Evolutionary conservation across 768 basidiomycete genomes (phyloP).

Genomic region (Psilocybe subaeruginosa): DNA sequence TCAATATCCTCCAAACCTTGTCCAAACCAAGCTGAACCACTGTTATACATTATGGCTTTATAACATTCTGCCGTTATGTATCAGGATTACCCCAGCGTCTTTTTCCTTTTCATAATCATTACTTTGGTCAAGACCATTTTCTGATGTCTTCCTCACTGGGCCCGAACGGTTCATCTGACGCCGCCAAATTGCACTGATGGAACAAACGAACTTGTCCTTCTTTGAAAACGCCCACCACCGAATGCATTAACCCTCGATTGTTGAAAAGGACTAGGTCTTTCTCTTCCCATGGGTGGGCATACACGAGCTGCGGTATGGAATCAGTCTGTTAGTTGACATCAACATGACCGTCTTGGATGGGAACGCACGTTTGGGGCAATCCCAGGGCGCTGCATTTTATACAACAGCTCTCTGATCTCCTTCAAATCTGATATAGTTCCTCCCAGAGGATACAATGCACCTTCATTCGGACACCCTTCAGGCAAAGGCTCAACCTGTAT

Average conservation of each 20-base stretch:
- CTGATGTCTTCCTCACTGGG: conserved; percentile 13
- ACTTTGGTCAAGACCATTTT: conserved; percentile 7
- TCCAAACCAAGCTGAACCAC: too few relatives aligned
- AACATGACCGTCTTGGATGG: too few relatives aligned
- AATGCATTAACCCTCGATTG: conserved; percentile 20
- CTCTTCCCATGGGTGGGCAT: conserved; percentile 19
- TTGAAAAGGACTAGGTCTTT: conserved; percentile 22
- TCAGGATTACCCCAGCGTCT: too few relatives aligned
- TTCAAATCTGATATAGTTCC: conserved; percentile 25
- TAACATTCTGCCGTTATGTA: too few relatives aligned
- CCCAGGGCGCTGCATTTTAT: conserved; percentile 25
- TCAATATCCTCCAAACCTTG: too few relatives aligned
- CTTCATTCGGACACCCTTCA: conserved; percentile 46
- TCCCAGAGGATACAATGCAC: conserved; percentile 57
- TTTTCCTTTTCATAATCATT: neutral
- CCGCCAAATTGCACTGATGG: conserved; percentile 22
- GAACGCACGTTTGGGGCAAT: conserved; percentile 16
- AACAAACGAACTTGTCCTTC: conserved; percentile 19
- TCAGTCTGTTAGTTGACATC: neutral
- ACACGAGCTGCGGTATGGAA: conserved; percentile 13
- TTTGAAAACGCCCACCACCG: conserved; percentile 19
- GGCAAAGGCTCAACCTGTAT: conserved; percentile 71
- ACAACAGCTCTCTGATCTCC: conserved; percentile 20
- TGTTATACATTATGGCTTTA: too few relatives aligned
- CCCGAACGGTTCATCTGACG: conserved; percentile 14